phyloP scores from a whole-genome alignment of 2,329 filamentous ascomycete genomes.

The Mariannaea elegans region DNA sequence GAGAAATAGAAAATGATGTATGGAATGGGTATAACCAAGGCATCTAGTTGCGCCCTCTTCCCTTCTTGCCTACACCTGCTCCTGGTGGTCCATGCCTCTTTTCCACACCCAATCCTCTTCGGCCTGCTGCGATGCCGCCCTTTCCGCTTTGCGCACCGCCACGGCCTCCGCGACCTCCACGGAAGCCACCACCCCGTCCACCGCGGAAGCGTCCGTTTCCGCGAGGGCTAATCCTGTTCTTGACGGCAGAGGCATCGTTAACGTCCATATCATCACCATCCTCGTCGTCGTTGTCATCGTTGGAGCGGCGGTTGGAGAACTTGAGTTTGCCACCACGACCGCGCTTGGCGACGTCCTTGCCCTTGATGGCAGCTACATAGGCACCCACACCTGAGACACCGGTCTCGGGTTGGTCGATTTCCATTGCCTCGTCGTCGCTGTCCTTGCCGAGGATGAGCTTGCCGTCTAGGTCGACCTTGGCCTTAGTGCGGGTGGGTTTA shows the following conservation, averaged over 20 bases:
- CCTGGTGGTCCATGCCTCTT: slow-evolving; percentile 54
- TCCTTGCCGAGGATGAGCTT: slow-evolving; percentile 79
- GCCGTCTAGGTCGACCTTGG: slow-evolving; percentile 78
- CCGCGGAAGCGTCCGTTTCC: slow-evolving; percentile 45
- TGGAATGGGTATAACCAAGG: slow-evolving; percentile 42
- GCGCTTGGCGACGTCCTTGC: slow-evolving; percentile 71
- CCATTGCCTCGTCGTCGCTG: slow-evolving; percentile 65
- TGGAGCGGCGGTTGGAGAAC: slow-evolving; percentile 70
- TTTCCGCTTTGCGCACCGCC: slow-evolving; percentile 55
- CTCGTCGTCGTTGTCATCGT: slow-evolving; percentile 55
- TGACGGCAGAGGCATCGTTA: slow-evolving; percentile 61
- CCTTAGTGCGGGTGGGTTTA: slow-evolving; percentile 66
- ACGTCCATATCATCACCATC: slow-evolving; percentile 64
- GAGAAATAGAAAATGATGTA: slow-evolving; percentile 30
- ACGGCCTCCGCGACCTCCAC: slow-evolving; percentile 43
- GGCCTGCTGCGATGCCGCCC: slow-evolving; percentile 56
- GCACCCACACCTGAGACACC: slow-evolving; percentile 67
- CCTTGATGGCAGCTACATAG: slow-evolving; percentile 75
- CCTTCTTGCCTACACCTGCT: slow-evolving; percentile 53
- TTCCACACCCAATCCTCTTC: slow-evolving; percentile 60
- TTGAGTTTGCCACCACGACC: slow-evolving; percentile 75
- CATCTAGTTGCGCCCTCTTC: slow-evolving; percentile 45
- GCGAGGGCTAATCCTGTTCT: slow-evolving; percentile 56
- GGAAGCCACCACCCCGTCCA: slow-evolving; percentile 44
- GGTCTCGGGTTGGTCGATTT: slow-evolving; percentile 67